phyloP scores from a whole-genome alignment of 208 protist species.

The Trypanosomatidae sp. region DNA sequence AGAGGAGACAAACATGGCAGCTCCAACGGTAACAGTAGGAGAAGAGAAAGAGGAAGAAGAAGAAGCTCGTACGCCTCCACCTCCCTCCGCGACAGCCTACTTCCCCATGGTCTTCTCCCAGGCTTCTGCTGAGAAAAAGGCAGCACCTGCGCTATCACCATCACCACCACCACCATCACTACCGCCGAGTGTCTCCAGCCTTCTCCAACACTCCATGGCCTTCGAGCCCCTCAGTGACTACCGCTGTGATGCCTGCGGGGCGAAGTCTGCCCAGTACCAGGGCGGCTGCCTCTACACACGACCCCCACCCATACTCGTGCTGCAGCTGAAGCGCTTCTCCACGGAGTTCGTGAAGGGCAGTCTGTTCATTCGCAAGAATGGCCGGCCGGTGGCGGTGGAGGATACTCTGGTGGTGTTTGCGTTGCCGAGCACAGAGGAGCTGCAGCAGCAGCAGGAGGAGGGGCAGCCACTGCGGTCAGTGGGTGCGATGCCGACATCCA shows the following conservation, averaged over 20 bases:
- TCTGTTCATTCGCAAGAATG: slow-evolving; percentile 28
- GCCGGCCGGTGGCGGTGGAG: slow-evolving; percentile 17
- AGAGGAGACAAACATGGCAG: no score
- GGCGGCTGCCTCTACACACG: slow-evolving; percentile 62
- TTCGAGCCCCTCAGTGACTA: slow-evolving; percentile 63
- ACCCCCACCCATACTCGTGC: slow-evolving; percentile 49
- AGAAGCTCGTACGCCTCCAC: no score
- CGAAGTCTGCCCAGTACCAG: slow-evolving; percentile 40
- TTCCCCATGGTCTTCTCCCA: no score
- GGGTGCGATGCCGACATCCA: no score
- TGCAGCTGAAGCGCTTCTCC: slow-evolving; percentile 81
- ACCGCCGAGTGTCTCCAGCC: slow-evolving; percentile 3
- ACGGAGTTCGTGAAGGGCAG: slow-evolving; percentile 38
- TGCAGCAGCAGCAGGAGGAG: slow-evolving; percentile 4
- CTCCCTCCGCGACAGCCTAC: no score
- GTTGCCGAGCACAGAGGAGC: slow-evolving; percentile 19
- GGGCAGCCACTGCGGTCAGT: no score
- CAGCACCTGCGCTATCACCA: background rate
- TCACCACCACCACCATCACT: background rate
- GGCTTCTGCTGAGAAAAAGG: no score
- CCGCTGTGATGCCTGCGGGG: slow-evolving; percentile 64
- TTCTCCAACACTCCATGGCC: slow-evolving; percentile 40
- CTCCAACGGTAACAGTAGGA: no score
- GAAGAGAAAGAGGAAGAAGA: no score
- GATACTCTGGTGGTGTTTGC: slow-evolving; percentile 26